Evolutionary conservation across 2,329 filamentous ascomycete species (phyloP).

Genomic region (Xylariaceae sp.): DNA sequence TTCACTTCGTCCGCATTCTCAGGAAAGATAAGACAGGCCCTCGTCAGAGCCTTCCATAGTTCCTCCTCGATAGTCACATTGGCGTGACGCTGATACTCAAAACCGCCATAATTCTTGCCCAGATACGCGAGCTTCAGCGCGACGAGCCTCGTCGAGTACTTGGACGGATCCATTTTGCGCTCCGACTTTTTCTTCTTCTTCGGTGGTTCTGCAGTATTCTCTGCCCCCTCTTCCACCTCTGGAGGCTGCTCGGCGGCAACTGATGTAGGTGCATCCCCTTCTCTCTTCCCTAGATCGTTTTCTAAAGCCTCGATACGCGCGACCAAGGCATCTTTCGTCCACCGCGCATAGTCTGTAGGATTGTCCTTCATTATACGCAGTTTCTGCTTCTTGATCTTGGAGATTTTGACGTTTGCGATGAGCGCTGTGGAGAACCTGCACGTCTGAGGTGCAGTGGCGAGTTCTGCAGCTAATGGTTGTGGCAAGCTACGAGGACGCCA

Average conservation of each 20-base stretch:
- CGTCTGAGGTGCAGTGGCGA: conserved; percentile 8
- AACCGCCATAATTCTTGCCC: conserved; percentile 86
- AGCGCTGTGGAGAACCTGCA: conserved; percentile 21
- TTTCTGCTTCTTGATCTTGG: conserved; percentile 1
- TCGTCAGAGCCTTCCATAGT: conserved; percentile 85
- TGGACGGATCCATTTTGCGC: conserved; percentile 68
- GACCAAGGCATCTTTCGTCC: conserved; percentile 66
- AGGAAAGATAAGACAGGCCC: conserved; percentile 76
- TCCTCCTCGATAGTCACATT: conserved; percentile 82
- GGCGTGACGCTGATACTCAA: conserved; percentile 77
- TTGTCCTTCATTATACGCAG: conserved; percentile 25
- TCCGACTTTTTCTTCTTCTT: conserved; percentile 39
- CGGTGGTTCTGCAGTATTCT: conserved; percentile 33
- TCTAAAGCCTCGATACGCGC: conserved; percentile 66
- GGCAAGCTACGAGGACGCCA: conserved; percentile 20
- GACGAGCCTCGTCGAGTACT: conserved; percentile 78
- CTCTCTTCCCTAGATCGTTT: conserved; percentile 37
- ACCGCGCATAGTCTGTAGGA: conserved; percentile 53
- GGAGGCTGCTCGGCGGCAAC: neutral
- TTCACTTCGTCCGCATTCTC: conserved; percentile 60
- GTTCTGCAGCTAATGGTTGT: conserved; percentile 3
- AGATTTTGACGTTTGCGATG: conserved; percentile 1
- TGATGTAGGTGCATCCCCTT: conserved; percentile 1
- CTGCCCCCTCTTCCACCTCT: conserved; percentile 31
- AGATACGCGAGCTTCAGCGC: conserved; percentile 93